These are phyloP conservation scores for Suillus clintonianus DNA, from an alignment of 768 basidiomycete genomes.

Conservation along the genomic window DNA sequence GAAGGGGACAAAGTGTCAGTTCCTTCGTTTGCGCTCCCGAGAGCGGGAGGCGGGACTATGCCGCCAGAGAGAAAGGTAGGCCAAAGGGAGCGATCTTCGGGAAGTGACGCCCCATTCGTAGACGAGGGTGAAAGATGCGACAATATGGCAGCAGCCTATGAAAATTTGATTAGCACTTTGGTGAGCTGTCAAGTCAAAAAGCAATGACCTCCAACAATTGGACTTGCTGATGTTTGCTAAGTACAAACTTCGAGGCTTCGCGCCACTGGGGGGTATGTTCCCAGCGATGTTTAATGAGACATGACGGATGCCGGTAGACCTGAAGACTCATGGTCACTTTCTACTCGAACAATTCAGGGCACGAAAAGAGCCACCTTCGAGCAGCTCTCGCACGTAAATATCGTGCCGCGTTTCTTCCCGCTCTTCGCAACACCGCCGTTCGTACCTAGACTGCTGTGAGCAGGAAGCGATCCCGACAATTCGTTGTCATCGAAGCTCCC, in stretches of 20 bases:
- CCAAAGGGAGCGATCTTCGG: constrained; percentile 94
- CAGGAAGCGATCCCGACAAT: constrained; percentile 13
- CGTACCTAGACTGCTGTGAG: constrained; percentile 10
- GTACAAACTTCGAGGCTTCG: constrained; percentile 84
- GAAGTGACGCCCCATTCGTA: constrained; percentile 71
- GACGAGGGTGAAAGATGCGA: constrained; percentile 76
- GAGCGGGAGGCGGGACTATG: constrained; percentile 53
- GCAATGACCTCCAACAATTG: constrained; percentile 82
- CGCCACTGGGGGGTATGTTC: constrained; percentile 97
- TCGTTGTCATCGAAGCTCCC: constrained; percentile 20
- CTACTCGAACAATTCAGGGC: not conserved
- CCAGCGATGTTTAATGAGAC: constrained; percentile 97
- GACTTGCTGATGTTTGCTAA: constrained; percentile 97
- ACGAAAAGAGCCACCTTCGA: constrained; percentile 63
- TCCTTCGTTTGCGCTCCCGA: constrained; percentile 23
- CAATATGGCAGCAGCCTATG: constrained; percentile 90
- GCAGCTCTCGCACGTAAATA: constrained; percentile 93
- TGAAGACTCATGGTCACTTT: constrained; percentile 26
- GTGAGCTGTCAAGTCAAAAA: not conserved
- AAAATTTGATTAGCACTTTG: constrained; percentile 10
- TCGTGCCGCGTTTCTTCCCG: constrained; percentile 79
- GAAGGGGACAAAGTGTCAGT: constrained; percentile 12
- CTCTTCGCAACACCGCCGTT: constrained; percentile 30
- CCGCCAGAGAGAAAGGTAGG: constrained; percentile 80
- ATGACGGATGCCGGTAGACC: constrained; percentile 91